Percentiles rank a stretch among this genome's conserved stretches.
These are phyloP conservation scores for Debaryomyces castellii DNA, from an alignment of 805 yeast species.

Conservation along the genomic window DNA sequence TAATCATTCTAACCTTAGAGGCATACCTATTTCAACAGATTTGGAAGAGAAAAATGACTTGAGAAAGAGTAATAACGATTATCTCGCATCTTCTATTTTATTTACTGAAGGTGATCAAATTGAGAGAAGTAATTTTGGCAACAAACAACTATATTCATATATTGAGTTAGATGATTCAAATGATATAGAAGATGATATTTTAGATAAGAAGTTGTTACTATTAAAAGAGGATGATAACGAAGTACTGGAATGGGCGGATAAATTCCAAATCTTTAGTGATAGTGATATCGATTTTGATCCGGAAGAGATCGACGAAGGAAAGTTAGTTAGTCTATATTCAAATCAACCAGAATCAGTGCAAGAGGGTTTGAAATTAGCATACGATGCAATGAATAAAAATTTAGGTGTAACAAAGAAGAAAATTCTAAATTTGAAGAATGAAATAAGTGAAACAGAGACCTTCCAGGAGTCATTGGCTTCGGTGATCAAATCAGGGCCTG, in stretches of 20 bases:
- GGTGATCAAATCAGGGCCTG: conserved; percentile 75
- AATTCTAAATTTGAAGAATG: conserved; percentile 56
- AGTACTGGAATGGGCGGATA: conserved; percentile 14
- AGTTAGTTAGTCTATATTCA: conserved; percentile 68
- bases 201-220: conserved; percentile 23
- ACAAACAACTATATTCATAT: conserved; percentile 27
- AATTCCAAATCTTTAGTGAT: conserved; percentile 22
- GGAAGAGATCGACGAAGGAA: conserved; percentile 24
- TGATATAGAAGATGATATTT: conserved; percentile 18
- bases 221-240: conserved; percentile 21
- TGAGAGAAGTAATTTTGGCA: conserved; percentile 18
- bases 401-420: conserved; percentile 64
- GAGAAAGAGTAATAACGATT: conserved; percentile 9
- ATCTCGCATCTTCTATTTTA: conserved; percentile 26
- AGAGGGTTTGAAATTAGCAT: conserved; percentile 77
- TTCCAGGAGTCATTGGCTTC: conserved; percentile 68
- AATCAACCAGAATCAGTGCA: conserved; percentile 74
- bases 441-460: conserved; percentile 61
- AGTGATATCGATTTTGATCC: conserved; percentile 15
- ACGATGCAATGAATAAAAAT: conserved; percentile 67
- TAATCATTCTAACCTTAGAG: neutral
- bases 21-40: conserved; percentile 8
- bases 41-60: neutral
- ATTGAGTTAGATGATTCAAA: conserved; percentile 31
- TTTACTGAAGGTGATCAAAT: conserved; percentile 18